phyloP scores from a whole-genome alignment of 1,139 yeast genomes.

The Zygoascus sp. region DNA sequence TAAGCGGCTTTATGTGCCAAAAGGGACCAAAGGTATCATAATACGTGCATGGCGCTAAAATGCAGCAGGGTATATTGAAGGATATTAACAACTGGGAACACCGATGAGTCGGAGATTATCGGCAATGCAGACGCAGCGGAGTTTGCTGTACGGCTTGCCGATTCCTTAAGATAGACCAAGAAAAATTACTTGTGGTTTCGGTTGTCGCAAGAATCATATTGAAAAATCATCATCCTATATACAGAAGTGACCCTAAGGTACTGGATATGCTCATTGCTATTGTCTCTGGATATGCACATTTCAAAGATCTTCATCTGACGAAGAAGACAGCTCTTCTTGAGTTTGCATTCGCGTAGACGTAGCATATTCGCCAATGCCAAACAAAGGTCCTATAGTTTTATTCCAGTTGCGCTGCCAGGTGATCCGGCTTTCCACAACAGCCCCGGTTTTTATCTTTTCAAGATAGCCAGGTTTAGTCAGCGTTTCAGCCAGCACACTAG shows the following conservation, averaged over 20 bases:
- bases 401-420: conserved; percentile 83
- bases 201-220: no score
- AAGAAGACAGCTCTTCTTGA: conserved; percentile 8
- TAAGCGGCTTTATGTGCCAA: no score
- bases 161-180: no score
- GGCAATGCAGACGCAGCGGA: no score
- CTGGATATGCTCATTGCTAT: neutral
- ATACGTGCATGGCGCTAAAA: no score
- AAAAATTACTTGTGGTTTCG: no score
- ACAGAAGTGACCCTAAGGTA: neutral
- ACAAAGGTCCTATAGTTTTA: conserved; percentile 38
- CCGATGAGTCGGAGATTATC: no score
- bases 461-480: conserved; percentile 41
- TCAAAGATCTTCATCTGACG: conserved; percentile 8
- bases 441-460: conserved; percentile 56
- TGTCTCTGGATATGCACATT: neutral
- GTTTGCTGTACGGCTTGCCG: no score
- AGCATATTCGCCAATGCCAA: conserved; percentile 35
- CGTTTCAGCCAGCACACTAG: conserved; percentile 44
- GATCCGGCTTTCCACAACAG: conserved; percentile 56
- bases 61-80: no score
- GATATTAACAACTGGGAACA: no score
- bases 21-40: no score
- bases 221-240: no score
- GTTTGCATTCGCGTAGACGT: conserved; percentile 13